phyloP scores from a whole-genome alignment of 805 yeast species.

The Yamadazyma insecticola region DNA sequence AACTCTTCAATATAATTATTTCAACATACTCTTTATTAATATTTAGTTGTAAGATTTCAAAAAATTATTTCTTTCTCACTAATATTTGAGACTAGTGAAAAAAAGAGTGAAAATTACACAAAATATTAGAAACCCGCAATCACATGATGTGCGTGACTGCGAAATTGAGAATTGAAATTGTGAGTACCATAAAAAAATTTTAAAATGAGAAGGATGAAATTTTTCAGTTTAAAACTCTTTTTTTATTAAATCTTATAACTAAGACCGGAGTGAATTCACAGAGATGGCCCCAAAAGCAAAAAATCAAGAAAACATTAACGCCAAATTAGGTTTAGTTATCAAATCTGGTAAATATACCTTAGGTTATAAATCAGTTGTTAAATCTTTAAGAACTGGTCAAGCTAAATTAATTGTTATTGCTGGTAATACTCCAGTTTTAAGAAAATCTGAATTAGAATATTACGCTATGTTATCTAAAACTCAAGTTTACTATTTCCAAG shows the following conservation, averaged over 20 bases:
- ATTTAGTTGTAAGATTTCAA: no score
- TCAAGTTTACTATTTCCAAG: slow-evolving; percentile 96
- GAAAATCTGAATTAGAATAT: slow-evolving; percentile 99
- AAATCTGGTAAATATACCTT: slow-evolving; percentile 99
- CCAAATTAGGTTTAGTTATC: slow-evolving; percentile 96
- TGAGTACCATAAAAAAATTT: no score
- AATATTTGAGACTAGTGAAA: no score
- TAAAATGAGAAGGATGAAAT: background rate
- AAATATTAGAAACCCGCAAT: no score
- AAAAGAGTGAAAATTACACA: no score
- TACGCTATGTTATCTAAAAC: slow-evolving; percentile 99
- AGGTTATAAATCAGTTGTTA: slow-evolving; percentile 98
- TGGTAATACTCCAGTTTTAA: slow-evolving; percentile 99
- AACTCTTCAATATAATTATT: no score
- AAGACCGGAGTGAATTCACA: slow-evolving; percentile 84
- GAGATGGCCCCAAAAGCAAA: slow-evolving; percentile 85
- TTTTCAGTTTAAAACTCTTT: slow-evolving; percentile 1
- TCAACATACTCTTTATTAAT: no score
- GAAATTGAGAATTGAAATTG: no score
- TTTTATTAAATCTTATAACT: no score
- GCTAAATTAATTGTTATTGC: slow-evolving; percentile 97
- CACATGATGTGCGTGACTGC: slow-evolving; percentile 1
- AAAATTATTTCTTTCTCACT: no score
- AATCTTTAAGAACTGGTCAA: slow-evolving; percentile 98
- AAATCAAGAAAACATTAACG: slow-evolving; percentile 94